A percentile compares a stretch with the other conserved stretches of the same genome.
phyloP scores from a whole-genome alignment of 495 filamentous ascomycete genomes.

The Hypoxylon fuscum region DNA sequence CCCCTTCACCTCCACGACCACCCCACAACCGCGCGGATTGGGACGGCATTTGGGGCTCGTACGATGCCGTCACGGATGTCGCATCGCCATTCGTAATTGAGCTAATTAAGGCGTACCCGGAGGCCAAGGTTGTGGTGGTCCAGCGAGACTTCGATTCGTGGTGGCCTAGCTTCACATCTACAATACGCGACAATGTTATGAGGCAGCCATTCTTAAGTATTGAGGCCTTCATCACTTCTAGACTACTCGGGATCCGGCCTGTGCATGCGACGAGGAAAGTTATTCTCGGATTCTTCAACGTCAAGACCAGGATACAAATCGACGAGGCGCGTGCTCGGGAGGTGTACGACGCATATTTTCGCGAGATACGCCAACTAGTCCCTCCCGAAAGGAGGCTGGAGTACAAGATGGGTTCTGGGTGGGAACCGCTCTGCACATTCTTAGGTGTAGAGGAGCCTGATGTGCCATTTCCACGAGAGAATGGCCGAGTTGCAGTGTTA shows the following conservation, averaged over 20 bases:
- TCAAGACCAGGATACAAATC: constrained; percentile 2
- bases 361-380: constrained; percentile 26
- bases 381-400: constrained; percentile 48
- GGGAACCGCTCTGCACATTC: constrained; percentile 58
- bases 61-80: constrained; percentile 51
- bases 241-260: constrained; percentile 7
- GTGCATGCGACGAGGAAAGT: constrained; percentile 18
- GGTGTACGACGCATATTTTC: constrained; percentile 25
- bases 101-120: constrained; percentile 54
- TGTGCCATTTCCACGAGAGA: no score
- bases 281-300: constrained; percentile 18
- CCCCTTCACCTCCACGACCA: background rate
- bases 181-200: constrained; percentile 13
- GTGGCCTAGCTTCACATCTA: constrained; percentile 41
- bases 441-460: constrained; percentile 43
- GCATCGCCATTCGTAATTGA: constrained; percentile 47
- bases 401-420: constrained; percentile 54
- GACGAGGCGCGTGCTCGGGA: background rate
- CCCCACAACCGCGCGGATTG: constrained; percentile 44
- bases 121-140: constrained; percentile 55
- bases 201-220: constrained; percentile 2
- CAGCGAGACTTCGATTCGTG: constrained; percentile 46
- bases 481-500: no score
- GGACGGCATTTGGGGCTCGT: constrained; percentile 51
- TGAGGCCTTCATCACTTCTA: constrained; percentile 8